Base-by-base conservation (phyloP, 352 stramenopile species). In the Phytopythium oedochilum region DNA sequence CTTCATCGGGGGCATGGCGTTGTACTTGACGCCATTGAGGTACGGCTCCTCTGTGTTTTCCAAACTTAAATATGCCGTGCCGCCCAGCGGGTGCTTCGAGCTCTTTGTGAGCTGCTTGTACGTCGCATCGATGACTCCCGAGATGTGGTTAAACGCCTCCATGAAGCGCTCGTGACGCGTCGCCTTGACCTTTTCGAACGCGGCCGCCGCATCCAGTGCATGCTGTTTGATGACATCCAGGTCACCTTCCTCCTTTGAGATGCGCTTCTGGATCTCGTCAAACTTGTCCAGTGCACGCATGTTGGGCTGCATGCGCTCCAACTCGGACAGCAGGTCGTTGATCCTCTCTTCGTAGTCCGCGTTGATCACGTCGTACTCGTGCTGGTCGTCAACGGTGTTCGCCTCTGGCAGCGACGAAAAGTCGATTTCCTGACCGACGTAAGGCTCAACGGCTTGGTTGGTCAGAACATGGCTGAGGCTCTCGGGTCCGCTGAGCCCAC, bases 1-100 rank as follows among this genome's bases (percentile, higher is more conserved):
- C 75, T 99, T 99, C 87, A 98, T 99, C 5, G 97, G 97, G 23
- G 97, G 97, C 96, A 99, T 99, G 1, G 97, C 98, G 61, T 97
- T 99, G 88, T 99, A 99, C 78, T 99, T 99, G 66, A 99, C 93
- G 9, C 97, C 97, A 48, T 88, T 95, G n/a, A 98, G 67, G 65
- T 98, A 99, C 22, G 98, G 97, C 61, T 99, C 97, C 55, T 95
- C 85, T 0, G 76, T 81, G 47, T 93, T 93, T 53, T 95, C 85
- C n/a, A 95, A 50, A 47, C 77, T 92, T 29, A 95, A 59, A 45
- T 93, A 92, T 17, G 85, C 85, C 2, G 85, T 95, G 10, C 85
- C 85, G 28, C 85, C 85, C 1, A 99, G 66, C 18, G 96, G 95
- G 68, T 99, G 96, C 69, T 99, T 99, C 22, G 84, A 96, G 52